A percentile compares a stretch with the other conserved stretches of the same genome.
Conservation (phyloP, 306 rosid species). For the Hippophae gyantsensis region DNA sequence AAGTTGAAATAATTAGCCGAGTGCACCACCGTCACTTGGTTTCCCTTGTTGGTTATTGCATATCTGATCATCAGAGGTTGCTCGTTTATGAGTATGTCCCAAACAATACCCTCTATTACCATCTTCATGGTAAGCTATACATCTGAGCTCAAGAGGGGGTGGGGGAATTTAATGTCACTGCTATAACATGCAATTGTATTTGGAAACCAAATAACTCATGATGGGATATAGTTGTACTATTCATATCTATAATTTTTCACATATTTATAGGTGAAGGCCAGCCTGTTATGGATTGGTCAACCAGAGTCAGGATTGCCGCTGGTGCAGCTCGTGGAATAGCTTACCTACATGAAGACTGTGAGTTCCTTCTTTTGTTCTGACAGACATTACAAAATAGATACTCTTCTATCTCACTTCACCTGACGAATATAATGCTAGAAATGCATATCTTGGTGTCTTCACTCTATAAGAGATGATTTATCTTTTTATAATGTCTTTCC, state of each 20-base stretch:
- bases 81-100: slow-evolving; percentile 81
- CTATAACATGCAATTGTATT: slow-evolving; percentile 1
- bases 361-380: slow-evolving; percentile 23
- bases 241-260: slow-evolving; percentile 5
- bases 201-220: slow-evolving; percentile 6
- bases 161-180: neutral
- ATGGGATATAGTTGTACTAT: neutral
- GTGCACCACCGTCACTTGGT: slow-evolving; percentile 98
- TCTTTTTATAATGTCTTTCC: neutral
- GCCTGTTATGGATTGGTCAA: slow-evolving; percentile 71
- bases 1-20: slow-evolving; percentile 91
- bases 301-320: slow-evolving; percentile 79
- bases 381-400: neutral
- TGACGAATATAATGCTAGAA: neutral
- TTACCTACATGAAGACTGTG: slow-evolving; percentile 94
- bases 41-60: slow-evolving; percentile 92
- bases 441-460: neutral
- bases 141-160: slow-evolving; percentile 14
- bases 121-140: slow-evolving; percentile 78
- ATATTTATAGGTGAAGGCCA: slow-evolving; percentile 38
- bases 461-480: neutral
- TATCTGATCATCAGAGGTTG: slow-evolving; percentile 78
- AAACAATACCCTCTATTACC: slow-evolving; percentile 77
- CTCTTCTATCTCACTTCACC: neutral
- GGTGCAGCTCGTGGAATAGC: slow-evolving; percentile 98